These are phyloP conservation scores for Phytopythium helicoides DNA, from an alignment of 352 stramenopile species.

Conservation along the genomic window DNA sequence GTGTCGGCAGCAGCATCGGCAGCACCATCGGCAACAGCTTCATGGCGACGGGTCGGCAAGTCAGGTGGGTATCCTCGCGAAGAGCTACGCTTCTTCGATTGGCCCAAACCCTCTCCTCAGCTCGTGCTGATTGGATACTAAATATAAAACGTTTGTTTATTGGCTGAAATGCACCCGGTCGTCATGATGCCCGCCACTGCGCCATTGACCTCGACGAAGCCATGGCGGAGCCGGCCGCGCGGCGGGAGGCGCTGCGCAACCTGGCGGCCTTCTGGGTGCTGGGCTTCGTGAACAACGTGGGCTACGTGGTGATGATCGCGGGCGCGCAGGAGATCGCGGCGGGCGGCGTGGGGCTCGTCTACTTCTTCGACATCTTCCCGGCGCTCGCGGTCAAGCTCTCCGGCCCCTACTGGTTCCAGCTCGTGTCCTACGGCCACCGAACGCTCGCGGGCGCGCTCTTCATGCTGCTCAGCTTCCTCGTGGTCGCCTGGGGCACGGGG, in stretches of 20 bases:
- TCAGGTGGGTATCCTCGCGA: no score
- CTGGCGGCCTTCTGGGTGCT: conserved; percentile 89
- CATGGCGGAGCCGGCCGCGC: neutral
- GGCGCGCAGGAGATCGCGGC: conserved; percentile 91
- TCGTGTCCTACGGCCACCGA: conserved; percentile 85
- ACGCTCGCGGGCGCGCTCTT: conserved; percentile 64
- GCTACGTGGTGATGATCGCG: conserved; percentile 95
- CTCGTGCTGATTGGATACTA: no score
- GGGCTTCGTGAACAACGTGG: conserved; percentile 93
- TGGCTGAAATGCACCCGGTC: no score
- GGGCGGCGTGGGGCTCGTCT: conserved; percentile 90
- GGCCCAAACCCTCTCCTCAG: no score
- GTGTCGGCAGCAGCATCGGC: neutral
- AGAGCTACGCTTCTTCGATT: no score
- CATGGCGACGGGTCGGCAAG: neutral
- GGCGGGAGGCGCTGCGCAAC: conserved; percentile 52
- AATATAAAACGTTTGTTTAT: no score
- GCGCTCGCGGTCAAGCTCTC: conserved; percentile 87
- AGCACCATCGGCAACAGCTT: neutral
- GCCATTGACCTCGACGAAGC: no score
- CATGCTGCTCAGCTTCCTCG: conserved; percentile 82
- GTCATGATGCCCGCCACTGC: no score
- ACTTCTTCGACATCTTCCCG: conserved; percentile 91
- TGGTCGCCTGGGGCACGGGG: conserved; percentile 55
- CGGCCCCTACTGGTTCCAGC: conserved; percentile 94